Base-by-base conservation (phyloP, 106 monocot species). In the Platanthera zijinensis region DNA sequence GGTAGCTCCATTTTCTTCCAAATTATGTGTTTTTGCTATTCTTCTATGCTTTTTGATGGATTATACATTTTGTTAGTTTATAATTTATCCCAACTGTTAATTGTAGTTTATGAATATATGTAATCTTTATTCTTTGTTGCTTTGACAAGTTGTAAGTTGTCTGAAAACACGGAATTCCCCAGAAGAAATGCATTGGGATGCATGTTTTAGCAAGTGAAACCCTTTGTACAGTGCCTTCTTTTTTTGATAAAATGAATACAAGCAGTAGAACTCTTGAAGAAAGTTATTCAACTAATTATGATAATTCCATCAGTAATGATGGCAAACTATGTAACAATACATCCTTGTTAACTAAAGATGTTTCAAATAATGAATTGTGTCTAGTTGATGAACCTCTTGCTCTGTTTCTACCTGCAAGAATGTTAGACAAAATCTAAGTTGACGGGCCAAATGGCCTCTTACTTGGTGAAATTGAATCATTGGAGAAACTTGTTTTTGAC, bases 221-320 rank as follows among this genome's bases (percentile, higher is more conserved):
- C 4, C 13, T 57, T 84, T 4, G 30, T 32, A 49, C 5, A 54
- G 8, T 52, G 2, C 49, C 69, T 50, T 48, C 32, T 32, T 32
- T 22, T 45, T 25, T 66, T 50, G 10, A 74, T 7, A 53, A 13
- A 56, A 47, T 66, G 18, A 74, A 61, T 64, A 8, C 25, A 25
- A 13, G 48, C 21, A 30, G 15, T 32, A 66, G 52, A 73, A 17
- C 11, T 6, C 30, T 19, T 12, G 53, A 54, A 49, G 66, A 21
- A 46, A 32, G 52, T 39, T 49, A 28, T 71, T 32, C 69, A 15
- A 68, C 22, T 13, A 47, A 78, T 28, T 77, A 18, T 56, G 6
- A 46, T 69, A 14, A n/a, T 63, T 77, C 51, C 51, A 39, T 63
- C 39, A 46, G 52, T 56, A 74, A 80, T 7, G 77, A 84, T 69